Evolutionary conservation across 140 eudicot genomes (phyloP), one percentile per base, ranked within the genome.

Genomic region (Anethum foeniculum): DNA sequence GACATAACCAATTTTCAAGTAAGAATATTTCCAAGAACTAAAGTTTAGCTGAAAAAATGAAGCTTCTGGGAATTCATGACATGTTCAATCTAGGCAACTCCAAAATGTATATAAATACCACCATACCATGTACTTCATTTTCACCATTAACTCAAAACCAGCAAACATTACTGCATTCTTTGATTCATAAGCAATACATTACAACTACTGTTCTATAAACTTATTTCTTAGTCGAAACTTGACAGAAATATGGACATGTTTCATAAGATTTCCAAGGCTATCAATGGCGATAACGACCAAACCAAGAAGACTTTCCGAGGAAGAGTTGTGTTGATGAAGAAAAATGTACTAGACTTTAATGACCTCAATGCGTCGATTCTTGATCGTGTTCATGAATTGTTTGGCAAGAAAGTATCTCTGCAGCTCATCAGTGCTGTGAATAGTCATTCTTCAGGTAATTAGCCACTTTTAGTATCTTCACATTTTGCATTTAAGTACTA

Each of bases 261-360:
- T 49, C 87, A 6, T 11, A 81, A 79, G 11, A 58, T 87, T 25
- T 64, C 77, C 68, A 77, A 76, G n/a, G 48, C 74, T 30, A 38
- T 86, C 76, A 44, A 60, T 0, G 80, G 85, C 19, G 62, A 81
- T 15, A 69, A 80, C 6, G 58, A 52, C 25, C 82, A 52, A 16
- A 72, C 15, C 21, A 75, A 75, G 81, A 81, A 77, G 58, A 79
- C 79, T 64, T 73, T 90, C 19, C 87, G 79, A 75, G 97, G 97
- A 74, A 90, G 68, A 77, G 93, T 90, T 13, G 96, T 90, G 82
- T 64, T 92, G 84, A 89, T 90, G 96, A 90, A 90, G 87, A 93
- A 89, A 83, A 91, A 86, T 60, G 83, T 86, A 39, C 79, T 93
- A 7, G 96, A 93, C 78, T 87, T 93, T 71, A 89, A 85, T 68